Base-by-base conservation (phyloP, 2,329 filamentous ascomycete genomes). In the Tolypocladium nubicola region DNA sequence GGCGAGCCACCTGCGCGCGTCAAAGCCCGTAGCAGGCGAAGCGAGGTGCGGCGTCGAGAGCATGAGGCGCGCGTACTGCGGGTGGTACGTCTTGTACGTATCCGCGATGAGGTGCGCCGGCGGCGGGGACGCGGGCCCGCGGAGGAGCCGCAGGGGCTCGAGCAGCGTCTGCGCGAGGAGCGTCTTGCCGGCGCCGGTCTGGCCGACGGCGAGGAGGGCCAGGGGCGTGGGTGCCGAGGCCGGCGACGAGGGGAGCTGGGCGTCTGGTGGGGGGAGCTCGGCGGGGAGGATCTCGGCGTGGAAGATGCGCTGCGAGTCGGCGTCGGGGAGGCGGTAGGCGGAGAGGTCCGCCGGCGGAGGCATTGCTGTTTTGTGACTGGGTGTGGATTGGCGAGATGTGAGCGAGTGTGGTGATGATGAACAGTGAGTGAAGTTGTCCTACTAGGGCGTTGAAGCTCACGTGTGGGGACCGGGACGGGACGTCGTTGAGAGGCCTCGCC, bases 141-240 rank as follows among this genome's bases (percentile, higher is more conserved):
- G 55, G 45, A 55, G 58, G 47, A 52, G 59, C 53, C 16, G 55
- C 37, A 78, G 62, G 52, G 72, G 71, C 4, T 60, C 53, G 21
- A 69, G 65, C 54, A 79, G 65, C 39, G 65, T 62, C 2, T 74
- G 75, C 13, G 75, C 72, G 1, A 75, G 69, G 56, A 71, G 71
- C 19, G 76, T 78, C 59, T 79, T 79, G 55, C 77, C 76, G 16
- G 77, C 75, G 63, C 77, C 76, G 6, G 76, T 79, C 61, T 78
- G 77, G 59, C 76, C 76, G 33, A 77, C 70, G 16, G 76, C 65
- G 23, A 79, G 67, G 52, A 79, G 64, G 39, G 73, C 76, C 16
- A 76, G 66, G 41, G 74, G 73, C 11, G 47, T 39, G 16, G 49
- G 33, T 4, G 55, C 1, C 14, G 58, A 45, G 19, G 47, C 16